A percentile compares a stretch with the other conserved stretches of the same genome.
Conservation (phyloP, 768 basidiomycete genomes). For the Kondoa malvinella region DNA sequence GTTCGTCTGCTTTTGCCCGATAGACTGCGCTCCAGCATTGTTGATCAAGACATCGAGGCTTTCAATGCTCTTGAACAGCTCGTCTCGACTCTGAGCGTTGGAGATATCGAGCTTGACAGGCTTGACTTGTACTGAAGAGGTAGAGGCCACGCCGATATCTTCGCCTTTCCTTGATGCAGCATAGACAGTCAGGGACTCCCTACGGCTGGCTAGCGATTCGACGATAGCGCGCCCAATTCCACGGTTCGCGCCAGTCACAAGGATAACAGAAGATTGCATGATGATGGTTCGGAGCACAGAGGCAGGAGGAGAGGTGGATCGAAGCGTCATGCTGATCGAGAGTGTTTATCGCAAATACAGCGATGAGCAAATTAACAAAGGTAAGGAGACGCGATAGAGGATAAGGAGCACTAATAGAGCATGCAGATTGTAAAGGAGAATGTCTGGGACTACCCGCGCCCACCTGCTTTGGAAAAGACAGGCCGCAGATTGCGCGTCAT, state of each 20-base stretch:
- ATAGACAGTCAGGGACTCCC: not conserved
- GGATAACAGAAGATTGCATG: too few relatives aligned
- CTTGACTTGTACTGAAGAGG: not conserved
- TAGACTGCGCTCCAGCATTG: not conserved
- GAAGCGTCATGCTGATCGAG: too few relatives aligned
- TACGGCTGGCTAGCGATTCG: not conserved
- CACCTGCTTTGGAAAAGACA: not conserved
- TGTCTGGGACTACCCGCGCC: not conserved
- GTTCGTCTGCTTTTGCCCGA: not conserved
- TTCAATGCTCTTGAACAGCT: not conserved
- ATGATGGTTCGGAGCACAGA: too few relatives aligned
- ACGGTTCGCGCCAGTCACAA: not conserved
- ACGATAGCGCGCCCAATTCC: not conserved
- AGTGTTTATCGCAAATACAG: too few relatives aligned
- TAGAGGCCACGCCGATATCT: not conserved
- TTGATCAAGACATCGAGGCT: not conserved
- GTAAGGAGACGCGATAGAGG: not conserved
- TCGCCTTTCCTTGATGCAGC: not conserved
- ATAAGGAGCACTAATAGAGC: not conserved
- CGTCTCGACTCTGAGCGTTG: not conserved
- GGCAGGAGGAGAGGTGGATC: too few relatives aligned
- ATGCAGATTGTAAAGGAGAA: not conserved
- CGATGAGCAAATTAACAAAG: too few relatives aligned
- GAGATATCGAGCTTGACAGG: not conserved
- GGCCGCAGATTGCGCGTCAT: not conserved